These are phyloP conservation scores for Pseudocercospora eumusae DNA, from an alignment of 2,329 filamentous ascomycete genomes.

Conservation along the genomic window DNA sequence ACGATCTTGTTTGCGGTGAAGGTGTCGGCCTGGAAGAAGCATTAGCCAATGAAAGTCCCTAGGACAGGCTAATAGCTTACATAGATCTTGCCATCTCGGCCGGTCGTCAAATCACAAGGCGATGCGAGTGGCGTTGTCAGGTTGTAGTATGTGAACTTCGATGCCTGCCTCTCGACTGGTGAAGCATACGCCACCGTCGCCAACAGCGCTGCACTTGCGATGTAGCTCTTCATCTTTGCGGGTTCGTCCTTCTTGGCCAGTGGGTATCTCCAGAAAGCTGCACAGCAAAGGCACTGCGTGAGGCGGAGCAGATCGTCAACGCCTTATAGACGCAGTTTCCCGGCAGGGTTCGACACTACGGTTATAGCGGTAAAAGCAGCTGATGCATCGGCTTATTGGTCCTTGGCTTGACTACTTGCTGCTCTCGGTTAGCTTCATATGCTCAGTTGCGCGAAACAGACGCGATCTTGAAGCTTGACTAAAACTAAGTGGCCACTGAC, in stretches of 20 bases:
- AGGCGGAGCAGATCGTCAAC: background rate
- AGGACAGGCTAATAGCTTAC: slow-evolving; percentile 1
- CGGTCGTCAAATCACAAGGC: slow-evolving; percentile 28
- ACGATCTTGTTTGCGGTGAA: slow-evolving; percentile 33
- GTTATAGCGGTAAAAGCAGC: slow-evolving; percentile 10
- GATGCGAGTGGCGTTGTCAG: slow-evolving; percentile 24
- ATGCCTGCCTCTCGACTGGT: slow-evolving; percentile 22
- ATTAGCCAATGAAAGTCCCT: background rate
- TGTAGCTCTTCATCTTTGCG: slow-evolving; percentile 18
- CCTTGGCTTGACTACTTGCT: background rate
- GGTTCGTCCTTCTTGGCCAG: background rate
- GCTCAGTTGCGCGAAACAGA: background rate
- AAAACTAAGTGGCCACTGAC: background rate
- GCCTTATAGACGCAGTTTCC: slow-evolving; percentile 2
- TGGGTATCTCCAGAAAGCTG: background rate
- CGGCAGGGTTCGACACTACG: background rate
- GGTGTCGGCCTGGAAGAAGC: slow-evolving; percentile 24
- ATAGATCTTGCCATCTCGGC: slow-evolving; percentile 26
- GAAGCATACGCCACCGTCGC: slow-evolving; percentile 16
- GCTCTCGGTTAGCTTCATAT: slow-evolving; percentile 3
- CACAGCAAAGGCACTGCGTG: background rate
- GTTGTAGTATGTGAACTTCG: slow-evolving; percentile 26
- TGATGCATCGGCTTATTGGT: background rate
- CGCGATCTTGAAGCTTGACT: slow-evolving; percentile 2
- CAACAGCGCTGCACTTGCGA: slow-evolving; percentile 21